phyloP scores from a whole-genome alignment of 306 rosid species.

The Senna siamea region DNA sequence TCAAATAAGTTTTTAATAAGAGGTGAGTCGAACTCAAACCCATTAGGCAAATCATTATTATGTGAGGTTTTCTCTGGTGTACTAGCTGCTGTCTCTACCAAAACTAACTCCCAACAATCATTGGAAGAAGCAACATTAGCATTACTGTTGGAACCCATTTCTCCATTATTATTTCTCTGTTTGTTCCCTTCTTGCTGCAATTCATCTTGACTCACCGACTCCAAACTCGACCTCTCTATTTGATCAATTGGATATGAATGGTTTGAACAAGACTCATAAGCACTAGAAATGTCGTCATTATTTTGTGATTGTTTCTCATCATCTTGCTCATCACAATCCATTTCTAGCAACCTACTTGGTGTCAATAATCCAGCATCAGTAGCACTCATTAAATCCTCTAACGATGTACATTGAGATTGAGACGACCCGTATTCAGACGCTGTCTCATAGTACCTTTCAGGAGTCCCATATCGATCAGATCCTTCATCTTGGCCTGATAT shows the following conservation, averaged over 20 bases:
- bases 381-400: constrained; percentile 62
- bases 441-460: constrained; percentile 42
- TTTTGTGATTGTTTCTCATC: constrained; percentile 41
- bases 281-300: constrained; percentile 36
- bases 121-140: not conserved
- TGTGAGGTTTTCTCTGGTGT: constrained; percentile 22
- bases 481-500: constrained; percentile 38
- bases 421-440: constrained; percentile 40
- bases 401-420: constrained; percentile 54
- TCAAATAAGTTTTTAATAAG: constrained; percentile 27
- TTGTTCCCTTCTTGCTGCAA: no score
- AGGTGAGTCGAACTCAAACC: constrained; percentile 36
- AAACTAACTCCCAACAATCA: constrained; percentile 68
- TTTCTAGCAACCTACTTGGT: constrained; percentile 42
- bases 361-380: constrained; percentile 38
- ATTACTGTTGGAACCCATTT: constrained; percentile 10
- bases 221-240: constrained; percentile 35
- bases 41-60: constrained; percentile 26
- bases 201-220: no score
- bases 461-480: constrained; percentile 38
- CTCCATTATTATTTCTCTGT: no score
- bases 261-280: constrained; percentile 32
- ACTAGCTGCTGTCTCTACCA: constrained; percentile 44
- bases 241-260: constrained; percentile 28
- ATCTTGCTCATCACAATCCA: constrained; percentile 33